A percentile compares a stretch with the other conserved stretches of the same genome.
Conservation (phyloP, 176 grass and related monocot species). For the Cocos nucifera region DNA sequence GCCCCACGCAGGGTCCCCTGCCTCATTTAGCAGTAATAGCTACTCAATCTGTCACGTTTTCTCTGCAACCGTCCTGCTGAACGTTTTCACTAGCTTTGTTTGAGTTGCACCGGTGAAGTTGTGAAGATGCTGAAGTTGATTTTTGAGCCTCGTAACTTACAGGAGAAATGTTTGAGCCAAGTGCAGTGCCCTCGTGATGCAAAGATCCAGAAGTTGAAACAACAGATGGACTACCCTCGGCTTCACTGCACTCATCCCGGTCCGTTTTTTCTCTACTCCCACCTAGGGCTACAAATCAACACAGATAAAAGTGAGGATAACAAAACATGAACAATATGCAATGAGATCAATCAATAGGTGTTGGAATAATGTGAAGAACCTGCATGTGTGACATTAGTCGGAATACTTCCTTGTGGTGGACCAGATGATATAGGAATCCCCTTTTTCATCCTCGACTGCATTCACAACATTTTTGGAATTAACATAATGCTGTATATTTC, state of each 20-base stretch:
- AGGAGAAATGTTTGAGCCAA: background rate
- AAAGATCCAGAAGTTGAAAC: slow-evolving; percentile 2
- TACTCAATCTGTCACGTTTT: slow-evolving; percentile 12
- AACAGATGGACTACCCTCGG: slow-evolving; percentile 29
- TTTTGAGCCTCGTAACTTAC: slow-evolving; percentile 33
- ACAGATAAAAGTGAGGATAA: background rate
- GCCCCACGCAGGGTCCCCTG: too few relatives aligned
- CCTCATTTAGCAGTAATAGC: too few relatives aligned
- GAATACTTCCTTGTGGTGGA: background rate
- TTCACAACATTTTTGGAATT: slow-evolving; percentile 6
- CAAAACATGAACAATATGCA: slow-evolving; percentile 2
- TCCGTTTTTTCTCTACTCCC: slow-evolving; percentile 45
- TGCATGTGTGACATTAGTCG: slow-evolving; percentile 26
- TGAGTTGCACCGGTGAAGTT: slow-evolving; percentile 35
- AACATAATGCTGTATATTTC: background rate
- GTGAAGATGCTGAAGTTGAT: slow-evolving; percentile 13
- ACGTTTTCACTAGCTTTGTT: slow-evolving; percentile 34
- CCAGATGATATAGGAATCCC: slow-evolving; percentile 20
- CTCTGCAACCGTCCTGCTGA: slow-evolving; percentile 18
- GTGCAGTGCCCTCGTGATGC: slow-evolving; percentile 21
- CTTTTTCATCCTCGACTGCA: slow-evolving; percentile 78
- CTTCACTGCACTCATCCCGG: slow-evolving; percentile 37
- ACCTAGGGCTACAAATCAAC: slow-evolving; percentile 29
- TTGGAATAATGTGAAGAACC: slow-evolving; percentile 7
- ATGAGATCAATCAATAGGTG: background rate